Evolutionary conservation across 192 early-diverging fungal genomes (phyloP).

Genomic region (Coemansia sp.): DNA sequence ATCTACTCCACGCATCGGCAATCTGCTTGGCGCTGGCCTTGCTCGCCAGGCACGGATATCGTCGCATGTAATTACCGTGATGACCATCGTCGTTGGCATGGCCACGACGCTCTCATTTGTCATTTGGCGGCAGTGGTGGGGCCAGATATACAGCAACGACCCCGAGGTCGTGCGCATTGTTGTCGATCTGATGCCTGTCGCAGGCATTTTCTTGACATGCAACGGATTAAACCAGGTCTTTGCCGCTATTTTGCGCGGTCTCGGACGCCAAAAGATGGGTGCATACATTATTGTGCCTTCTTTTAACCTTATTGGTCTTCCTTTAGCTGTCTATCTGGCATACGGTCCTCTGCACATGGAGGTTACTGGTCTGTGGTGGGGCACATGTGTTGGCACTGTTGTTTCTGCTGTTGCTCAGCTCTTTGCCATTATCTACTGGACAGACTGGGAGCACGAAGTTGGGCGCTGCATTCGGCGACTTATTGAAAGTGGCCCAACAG

Average conservation of each 20-base stretch:
- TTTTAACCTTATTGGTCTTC: constrained; percentile 55
- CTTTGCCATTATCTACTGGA: constrained; percentile 14
- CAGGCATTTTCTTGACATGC: constrained; percentile 36
- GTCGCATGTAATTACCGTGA: constrained; percentile 54
- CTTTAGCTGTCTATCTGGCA: constrained; percentile 54
- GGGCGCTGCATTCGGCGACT: constrained; percentile 35
- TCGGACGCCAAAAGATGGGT: constrained; percentile 57
- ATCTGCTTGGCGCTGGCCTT: constrained; percentile 65
- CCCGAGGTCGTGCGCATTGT: constrained; percentile 29
- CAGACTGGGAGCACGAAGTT: constrained; percentile 33
- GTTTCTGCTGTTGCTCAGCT: constrained; percentile 27
- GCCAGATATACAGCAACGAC: constrained; percentile 58
- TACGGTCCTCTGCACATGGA: constrained; percentile 57
- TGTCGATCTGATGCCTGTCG: constrained; percentile 33
- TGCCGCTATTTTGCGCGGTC: constrained; percentile 58
- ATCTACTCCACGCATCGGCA: constrained; percentile 77
- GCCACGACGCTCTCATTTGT: constrained; percentile 64
- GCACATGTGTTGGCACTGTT: constrained; percentile 55
- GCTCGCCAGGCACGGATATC: constrained; percentile 59
- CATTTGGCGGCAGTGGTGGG: constrained; percentile 57
- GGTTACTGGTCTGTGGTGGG: constrained; percentile 66
- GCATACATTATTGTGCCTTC: constrained; percentile 52
- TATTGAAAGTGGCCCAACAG: constrained; percentile 15
- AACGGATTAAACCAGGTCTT: constrained; percentile 62
- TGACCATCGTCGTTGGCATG: constrained; percentile 58